Evolutionary conservation across 495 filamentous ascomycete species (phyloP).

Genomic region (Zalerion maritima): DNA sequence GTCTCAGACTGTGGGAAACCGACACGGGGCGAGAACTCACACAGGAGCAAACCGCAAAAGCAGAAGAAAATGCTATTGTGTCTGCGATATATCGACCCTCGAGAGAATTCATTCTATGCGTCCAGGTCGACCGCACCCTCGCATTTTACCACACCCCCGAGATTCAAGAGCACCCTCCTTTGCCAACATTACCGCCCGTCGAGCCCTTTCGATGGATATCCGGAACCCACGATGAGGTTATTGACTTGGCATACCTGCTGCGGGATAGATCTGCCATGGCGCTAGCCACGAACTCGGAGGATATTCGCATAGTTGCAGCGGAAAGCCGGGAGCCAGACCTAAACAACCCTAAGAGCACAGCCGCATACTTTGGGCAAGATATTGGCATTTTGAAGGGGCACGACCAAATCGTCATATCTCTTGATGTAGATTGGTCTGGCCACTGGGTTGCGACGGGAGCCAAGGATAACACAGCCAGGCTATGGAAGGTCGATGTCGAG

Average conservation of each 20-base stretch:
- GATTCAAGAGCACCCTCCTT: constrained; percentile 10
- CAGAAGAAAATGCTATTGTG: constrained; percentile 65
- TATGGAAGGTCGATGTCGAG: constrained; percentile 78
- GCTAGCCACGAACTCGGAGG: constrained; percentile 88
- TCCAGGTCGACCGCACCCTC: constrained; percentile 83
- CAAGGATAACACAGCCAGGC: constrained; percentile 86
- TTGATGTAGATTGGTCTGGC: constrained; percentile 91
- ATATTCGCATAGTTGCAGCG: constrained; percentile 66
- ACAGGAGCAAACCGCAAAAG: constrained; percentile 44
- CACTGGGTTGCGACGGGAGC: constrained; percentile 91
- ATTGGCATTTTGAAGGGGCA: constrained; percentile 75
- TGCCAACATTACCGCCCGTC: constrained; percentile 16
- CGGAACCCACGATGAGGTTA: constrained; percentile 93
- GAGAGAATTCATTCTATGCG: constrained; percentile 55
- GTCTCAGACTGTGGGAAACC: constrained; percentile 68
- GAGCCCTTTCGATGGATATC: constrained; percentile 60
- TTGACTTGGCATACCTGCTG: constrained; percentile 77
- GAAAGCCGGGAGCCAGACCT: constrained; percentile 16
- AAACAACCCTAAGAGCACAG: constrained; percentile 13
- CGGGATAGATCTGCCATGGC: constrained; percentile 68
- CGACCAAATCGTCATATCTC: constrained; percentile 85
- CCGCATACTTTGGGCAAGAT: constrained; percentile 72
- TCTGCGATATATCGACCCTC: constrained; percentile 48
- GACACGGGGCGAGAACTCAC: constrained; percentile 66
- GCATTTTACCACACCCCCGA: constrained; percentile 48